phyloP scores from a whole-genome alignment of 2,329 filamentous ascomycete species.

The Drechslerella stenobrocha region DNA sequence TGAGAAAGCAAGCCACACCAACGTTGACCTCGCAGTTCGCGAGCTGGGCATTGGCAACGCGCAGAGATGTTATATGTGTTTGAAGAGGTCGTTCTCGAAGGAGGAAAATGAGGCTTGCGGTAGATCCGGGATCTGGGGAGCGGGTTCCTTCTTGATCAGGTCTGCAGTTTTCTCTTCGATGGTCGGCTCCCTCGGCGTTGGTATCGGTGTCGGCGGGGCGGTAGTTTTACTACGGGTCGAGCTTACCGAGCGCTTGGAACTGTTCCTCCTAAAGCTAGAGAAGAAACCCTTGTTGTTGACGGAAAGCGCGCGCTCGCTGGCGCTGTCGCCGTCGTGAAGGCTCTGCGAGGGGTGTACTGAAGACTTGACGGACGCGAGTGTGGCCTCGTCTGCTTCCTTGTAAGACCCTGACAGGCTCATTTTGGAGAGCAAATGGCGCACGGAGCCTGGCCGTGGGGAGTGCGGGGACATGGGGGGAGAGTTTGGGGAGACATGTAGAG shows the following conservation, averaged over 20 bases:
- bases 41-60: neutral
- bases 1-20: no score
- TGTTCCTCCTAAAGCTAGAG: slow-evolving; percentile 45
- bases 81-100: slow-evolving; percentile 42
- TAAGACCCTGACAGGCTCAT: slow-evolving; percentile 47
- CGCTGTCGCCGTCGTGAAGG: slow-evolving; percentile 30
- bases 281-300: slow-evolving; percentile 44
- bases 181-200: slow-evolving; percentile 24
- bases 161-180: slow-evolving; percentile 38
- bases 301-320: slow-evolving; percentile 33
- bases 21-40: no score
- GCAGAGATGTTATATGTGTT: slow-evolving; percentile 28
- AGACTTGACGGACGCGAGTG: slow-evolving; percentile 41
- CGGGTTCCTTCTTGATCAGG: slow-evolving; percentile 33
- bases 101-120: slow-evolving; percentile 32
- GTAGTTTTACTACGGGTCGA: slow-evolving; percentile 20
- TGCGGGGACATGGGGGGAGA: slow-evolving; percentile 46
- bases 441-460: slow-evolving; percentile 38
- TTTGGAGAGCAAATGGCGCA: slow-evolving; percentile 41
- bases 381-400: slow-evolving; percentile 47
- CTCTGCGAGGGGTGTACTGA: slow-evolving; percentile 19
- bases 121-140: slow-evolving; percentile 40
- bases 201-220: slow-evolving; percentile 19
- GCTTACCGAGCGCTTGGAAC: slow-evolving; percentile 45
- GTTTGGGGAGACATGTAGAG: slow-evolving; percentile 41